These are phyloP conservation scores for Wickerhamiella bombiphila DNA, from an alignment of 805 yeast species.

Conservation along the genomic window DNA sequence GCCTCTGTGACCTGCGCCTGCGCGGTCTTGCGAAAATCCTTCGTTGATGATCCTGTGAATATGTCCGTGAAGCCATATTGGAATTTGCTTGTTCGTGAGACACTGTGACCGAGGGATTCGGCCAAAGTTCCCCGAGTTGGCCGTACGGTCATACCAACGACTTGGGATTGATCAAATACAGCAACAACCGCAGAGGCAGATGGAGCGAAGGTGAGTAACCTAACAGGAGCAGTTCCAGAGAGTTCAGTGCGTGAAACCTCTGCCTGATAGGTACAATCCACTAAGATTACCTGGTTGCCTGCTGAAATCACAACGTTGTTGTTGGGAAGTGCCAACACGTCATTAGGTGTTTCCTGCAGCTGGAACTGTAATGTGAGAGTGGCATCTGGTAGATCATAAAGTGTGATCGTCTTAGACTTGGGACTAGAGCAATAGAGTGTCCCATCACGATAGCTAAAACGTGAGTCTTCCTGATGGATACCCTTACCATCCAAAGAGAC, in stretches of 20 bases:
- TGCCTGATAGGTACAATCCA: constrained; percentile 15
- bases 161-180: constrained; percentile 3
- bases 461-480: neutral
- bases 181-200: constrained; percentile 9
- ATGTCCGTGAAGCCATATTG: constrained; percentile 22
- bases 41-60: constrained; percentile 23
- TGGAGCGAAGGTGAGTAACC: constrained; percentile 10
- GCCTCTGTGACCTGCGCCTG: constrained; percentile 29
- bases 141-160: constrained; percentile 16
- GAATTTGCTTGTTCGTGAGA: neutral
- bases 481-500: neutral
- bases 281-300: constrained; percentile 2
- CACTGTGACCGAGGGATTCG: constrained; percentile 16
- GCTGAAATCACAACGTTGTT: constrained; percentile 9
- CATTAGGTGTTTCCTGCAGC: constrained; percentile 6
- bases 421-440: constrained; percentile 4
- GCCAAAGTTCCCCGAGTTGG: constrained; percentile 15
- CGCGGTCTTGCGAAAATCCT: constrained; percentile 5
- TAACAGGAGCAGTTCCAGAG: neutral
- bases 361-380: constrained; percentile 3
- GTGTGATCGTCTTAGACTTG: no score
- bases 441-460: constrained; percentile 6
- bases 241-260: constrained; percentile 7
- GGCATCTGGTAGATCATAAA: constrained; percentile 7
- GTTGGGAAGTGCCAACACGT: constrained; percentile 12